These are phyloP conservation scores for Geopyxis carbonaria DNA, from an alignment of 495 filamentous ascomycete genomes.

Conservation along the genomic window DNA sequence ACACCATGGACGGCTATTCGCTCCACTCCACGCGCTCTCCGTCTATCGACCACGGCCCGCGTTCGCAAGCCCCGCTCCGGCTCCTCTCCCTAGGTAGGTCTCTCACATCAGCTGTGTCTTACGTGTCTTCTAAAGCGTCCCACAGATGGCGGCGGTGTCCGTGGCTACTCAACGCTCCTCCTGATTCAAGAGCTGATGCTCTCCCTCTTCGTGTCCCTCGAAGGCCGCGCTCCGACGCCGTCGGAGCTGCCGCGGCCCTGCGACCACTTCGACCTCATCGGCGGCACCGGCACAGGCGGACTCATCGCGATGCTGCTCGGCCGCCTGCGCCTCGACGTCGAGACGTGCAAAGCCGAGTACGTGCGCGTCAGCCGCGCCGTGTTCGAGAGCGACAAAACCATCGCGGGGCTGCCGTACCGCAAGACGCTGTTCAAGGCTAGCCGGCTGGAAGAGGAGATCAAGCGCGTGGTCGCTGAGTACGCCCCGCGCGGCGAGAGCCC, in stretches of 20 bases:
- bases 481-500: not conserved
- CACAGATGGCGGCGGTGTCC: constrained; percentile 84
- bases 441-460: constrained; percentile 83
- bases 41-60: no score
- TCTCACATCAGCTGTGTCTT: not conserved
- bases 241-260: constrained; percentile 59
- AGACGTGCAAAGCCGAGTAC: constrained; percentile 92
- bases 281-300: constrained; percentile 55
- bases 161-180: constrained; percentile 94
- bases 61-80: constrained; percentile 70
- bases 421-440: constrained; percentile 94
- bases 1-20: no score
- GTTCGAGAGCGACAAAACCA: constrained; percentile 95
- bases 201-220: constrained; percentile 52
- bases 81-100: constrained; percentile 79
- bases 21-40: no score
- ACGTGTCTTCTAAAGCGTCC: not conserved
- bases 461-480: constrained; percentile 70
- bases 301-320: constrained; percentile 94
- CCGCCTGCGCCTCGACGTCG: constrained; percentile 72
- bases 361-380: constrained; percentile 79
- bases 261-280: constrained; percentile 66
- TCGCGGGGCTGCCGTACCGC: constrained; percentile 81
- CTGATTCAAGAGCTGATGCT: constrained; percentile 90
- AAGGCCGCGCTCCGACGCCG: constrained; percentile 25